Percentiles rank a stretch among this genome's conserved stretches.
Evolutionary conservation across 305 asterid species (phyloP).

Genomic region (Fraxinus angustifolia): DNA sequence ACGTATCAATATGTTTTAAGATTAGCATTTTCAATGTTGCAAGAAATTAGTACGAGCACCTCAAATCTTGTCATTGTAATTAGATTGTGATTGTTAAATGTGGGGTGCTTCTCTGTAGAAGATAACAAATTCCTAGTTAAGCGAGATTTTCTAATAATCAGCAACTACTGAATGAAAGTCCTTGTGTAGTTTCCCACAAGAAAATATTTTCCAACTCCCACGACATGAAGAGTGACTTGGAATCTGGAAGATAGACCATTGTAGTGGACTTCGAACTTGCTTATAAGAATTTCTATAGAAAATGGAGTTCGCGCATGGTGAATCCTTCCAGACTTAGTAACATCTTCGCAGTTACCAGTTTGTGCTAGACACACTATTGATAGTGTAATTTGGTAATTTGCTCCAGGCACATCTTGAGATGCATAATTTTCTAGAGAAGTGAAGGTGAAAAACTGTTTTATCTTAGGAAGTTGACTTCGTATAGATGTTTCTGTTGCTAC

Average conservation of each 20-base stretch:
- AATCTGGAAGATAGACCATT: not conserved
- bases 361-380: not conserved
- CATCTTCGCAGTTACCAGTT: not conserved
- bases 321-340: not conserved
- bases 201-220: not conserved
- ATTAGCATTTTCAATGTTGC: not conserved
- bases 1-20: not conserved
- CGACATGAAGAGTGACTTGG: not conserved
- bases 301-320: not conserved
- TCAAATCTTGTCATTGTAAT: not conserved
- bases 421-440: not conserved
- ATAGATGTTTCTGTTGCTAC: not conserved
- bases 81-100: not conserved
- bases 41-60: not conserved
- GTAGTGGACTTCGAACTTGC: not conserved
- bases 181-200: not conserved
- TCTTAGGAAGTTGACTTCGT: not conserved
- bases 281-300: not conserved
- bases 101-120: not conserved
- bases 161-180: not conserved
- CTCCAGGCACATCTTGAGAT: not conserved
- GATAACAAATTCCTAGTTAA: not conserved
- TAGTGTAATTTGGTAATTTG: not conserved
- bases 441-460: not conserved
- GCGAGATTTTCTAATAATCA: not conserved